phyloP scores from a whole-genome alignment of 2,329 filamentous ascomycete species.

The Hirsutella thompsonii region DNA sequence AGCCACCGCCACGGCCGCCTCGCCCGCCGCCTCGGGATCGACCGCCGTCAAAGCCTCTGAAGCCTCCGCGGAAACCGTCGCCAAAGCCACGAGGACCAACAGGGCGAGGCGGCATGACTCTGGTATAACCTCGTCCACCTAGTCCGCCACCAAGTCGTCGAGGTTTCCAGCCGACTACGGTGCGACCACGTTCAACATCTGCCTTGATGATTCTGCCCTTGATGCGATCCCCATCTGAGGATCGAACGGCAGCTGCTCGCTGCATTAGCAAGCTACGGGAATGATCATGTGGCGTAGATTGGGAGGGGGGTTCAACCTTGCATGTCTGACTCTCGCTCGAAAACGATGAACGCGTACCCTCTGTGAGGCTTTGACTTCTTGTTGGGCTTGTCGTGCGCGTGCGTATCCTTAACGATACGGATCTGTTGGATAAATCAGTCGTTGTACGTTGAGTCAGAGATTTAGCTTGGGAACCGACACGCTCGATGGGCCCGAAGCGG shows the following conservation, averaged over 20 bases:
- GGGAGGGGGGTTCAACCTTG: constrained; percentile 51
- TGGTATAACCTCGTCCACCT: constrained; percentile 87
- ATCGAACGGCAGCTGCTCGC: constrained; percentile 75
- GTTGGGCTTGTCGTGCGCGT: constrained; percentile 53
- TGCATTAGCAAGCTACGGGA: constrained; percentile 14
- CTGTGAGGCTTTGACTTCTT: constrained; percentile 73
- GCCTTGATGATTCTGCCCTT: constrained; percentile 86
- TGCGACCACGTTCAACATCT: constrained; percentile 91
- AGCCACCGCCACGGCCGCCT: constrained; percentile 43
- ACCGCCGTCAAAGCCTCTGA: constrained; percentile 25
- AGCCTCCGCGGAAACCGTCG: constrained; percentile 39
- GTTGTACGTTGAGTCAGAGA: neutral
- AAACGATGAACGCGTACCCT: constrained; percentile 95
- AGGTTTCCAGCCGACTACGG: constrained; percentile 87
- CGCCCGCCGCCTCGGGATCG: constrained; percentile 29
- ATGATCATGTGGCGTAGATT: neutral
- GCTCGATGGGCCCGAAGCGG: constrained; percentile 85
- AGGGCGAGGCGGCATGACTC: constrained; percentile 60
- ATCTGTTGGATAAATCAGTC: constrained; percentile 42
- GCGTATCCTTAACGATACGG: constrained; percentile 70
- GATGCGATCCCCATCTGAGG: constrained; percentile 78
- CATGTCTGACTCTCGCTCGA: constrained; percentile 96
- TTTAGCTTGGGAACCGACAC: constrained; percentile 38
- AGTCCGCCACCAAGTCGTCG: constrained; percentile 84
- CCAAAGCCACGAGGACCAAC: constrained; percentile 47